These are phyloP conservation scores for Arthrobotrys musiformis DNA, from an alignment of 2,329 filamentous ascomycete genomes.

Conservation along the genomic window DNA sequence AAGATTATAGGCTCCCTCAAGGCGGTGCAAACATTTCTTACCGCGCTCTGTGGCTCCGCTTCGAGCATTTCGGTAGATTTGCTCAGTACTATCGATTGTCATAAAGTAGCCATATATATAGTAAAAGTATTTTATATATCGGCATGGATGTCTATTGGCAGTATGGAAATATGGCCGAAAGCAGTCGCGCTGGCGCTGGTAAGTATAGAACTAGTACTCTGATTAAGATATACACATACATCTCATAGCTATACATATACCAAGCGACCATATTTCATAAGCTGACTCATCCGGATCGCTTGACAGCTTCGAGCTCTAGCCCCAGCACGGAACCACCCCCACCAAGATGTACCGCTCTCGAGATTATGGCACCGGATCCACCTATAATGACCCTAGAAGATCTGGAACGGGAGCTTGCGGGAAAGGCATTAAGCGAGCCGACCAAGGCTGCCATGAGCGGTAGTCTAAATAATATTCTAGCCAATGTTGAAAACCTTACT, in stretches of 20 bases:
- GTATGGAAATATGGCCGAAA: not conserved
- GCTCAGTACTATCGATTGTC: no score
- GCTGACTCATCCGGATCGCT: not conserved
- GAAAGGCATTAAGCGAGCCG: constrained; percentile 18
- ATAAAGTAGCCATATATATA: no score
- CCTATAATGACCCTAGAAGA: constrained; percentile 39
- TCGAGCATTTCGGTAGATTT: not conserved
- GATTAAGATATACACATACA: not conserved
- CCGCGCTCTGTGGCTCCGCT: not conserved
- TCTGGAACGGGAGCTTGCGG: constrained; percentile 26
- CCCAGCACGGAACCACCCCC: not conserved
- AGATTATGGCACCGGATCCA: constrained; percentile 11
- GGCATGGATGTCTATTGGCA: constrained; percentile 5
- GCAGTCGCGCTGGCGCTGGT: no score
- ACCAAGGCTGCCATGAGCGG: constrained; percentile 21
- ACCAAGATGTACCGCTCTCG: constrained; percentile 3
- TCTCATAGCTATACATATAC: not conserved
- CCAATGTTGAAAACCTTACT: constrained; percentile 16
- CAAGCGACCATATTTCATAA: not conserved
- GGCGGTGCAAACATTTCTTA: not conserved
- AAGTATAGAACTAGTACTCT: not conserved
- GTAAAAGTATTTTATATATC: no score
- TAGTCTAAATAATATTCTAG: constrained; percentile 31
- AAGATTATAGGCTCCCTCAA: not conserved
- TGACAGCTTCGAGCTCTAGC: not conserved